Evolutionary conservation across 306 rosid genomes (phyloP).

Genomic region (Cucurbita moschata): DNA sequence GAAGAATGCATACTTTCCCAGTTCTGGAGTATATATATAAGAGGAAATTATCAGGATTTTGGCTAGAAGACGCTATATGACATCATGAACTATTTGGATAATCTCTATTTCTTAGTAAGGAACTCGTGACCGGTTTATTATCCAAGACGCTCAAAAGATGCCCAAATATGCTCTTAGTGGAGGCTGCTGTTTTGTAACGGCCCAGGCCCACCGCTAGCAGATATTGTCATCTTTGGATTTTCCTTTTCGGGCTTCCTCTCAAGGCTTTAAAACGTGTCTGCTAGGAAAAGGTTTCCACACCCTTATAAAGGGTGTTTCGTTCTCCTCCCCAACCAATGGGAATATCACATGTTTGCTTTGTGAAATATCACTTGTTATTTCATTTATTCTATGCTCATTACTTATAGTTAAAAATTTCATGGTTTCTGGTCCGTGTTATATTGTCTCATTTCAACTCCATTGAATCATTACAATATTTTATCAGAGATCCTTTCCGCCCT

Average conservation of each 20-base stretch:
- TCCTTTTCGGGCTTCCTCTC: no score
- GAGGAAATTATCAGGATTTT: neutral
- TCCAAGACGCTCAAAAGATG: neutral
- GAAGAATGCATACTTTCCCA: no score
- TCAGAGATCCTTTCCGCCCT: slow-evolving; percentile 67
- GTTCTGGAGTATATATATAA: no score
- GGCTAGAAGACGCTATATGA: neutral
- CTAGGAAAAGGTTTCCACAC: no score
- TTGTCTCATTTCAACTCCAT: neutral
- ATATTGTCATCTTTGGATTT: no score
- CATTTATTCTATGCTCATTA: neutral
- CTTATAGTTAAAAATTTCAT: neutral
- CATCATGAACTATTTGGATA: neutral
- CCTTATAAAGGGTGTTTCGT: no score
- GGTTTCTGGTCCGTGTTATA: neutral
- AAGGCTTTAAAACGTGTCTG: no score
- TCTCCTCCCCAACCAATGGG: no score
- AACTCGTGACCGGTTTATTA: neutral
- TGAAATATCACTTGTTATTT: neutral
- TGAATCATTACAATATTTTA: neutral
- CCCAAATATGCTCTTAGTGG: neutral
- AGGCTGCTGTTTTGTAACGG: neutral
- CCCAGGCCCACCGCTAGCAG: no score
- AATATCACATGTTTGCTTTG: neutral
- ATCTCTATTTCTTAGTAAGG: neutral